Evolutionary conservation across 495 filamentous ascomycete species (phyloP), one percentile per base, ranked within the genome.

Genomic region (Xylaria cubensis): DNA sequence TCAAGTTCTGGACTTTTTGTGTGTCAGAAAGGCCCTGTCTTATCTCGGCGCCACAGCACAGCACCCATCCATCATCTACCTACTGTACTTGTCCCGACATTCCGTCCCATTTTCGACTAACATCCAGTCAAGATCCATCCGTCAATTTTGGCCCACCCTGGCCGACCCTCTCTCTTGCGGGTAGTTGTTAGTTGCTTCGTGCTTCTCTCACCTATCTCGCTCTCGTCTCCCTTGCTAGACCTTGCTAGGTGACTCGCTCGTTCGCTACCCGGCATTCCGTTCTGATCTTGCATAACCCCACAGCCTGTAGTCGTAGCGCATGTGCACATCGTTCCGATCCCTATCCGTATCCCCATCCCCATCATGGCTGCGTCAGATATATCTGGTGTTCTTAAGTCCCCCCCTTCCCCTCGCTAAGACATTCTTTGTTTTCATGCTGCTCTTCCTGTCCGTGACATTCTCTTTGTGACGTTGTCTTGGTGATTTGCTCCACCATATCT

Each of bases 281-380:
- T 10, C 29, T 50, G 42, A 32, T 17, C 29, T 6, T 46, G 24
- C 53, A 61, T 69, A 13, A 32, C 53, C 67, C 67, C 67, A 48
- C 67, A 61, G 17, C 21, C 67, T 41, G 53, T 69, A 48, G 41
- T 46, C 36, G 67, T 69, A 59, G 36, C 34, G 21, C 39, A 26
- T 46, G 13, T 29, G 17, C 42, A 62, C 62, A 42, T 48, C 8
- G 17, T 44, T 36, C 32, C 6, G 48, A 12, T 50, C 29, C 55
- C 29, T 15, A 13, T n/a, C 24, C 56, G 41, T 55, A 12, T 50
- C 29, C 55, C 44, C 6, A 13, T n/a, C 24, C 56, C 55, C 67
- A 62, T 69, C 67, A 62, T 69, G 67, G 53, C 67, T 61, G 39
- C 29, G 41, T 62, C 67, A 59, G 67, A 61, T 59, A 48, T 36